Evolutionary conservation across 2,329 filamentous ascomycete species (phyloP).

Genomic region (Lachnellula hyalina): DNA sequence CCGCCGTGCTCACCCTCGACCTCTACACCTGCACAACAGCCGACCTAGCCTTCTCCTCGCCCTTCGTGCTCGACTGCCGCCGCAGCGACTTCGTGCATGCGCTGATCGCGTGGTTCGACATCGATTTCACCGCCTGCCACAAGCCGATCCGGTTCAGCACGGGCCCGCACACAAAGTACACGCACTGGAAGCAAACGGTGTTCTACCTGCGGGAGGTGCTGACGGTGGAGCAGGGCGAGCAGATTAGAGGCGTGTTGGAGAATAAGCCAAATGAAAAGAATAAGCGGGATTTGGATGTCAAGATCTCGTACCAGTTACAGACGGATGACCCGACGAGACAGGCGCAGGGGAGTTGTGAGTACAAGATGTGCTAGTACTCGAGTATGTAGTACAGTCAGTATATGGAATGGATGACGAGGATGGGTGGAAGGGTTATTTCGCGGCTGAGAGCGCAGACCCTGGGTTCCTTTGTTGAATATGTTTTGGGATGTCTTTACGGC

Average conservation of each 20-base stretch:
- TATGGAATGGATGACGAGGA: too few species aligned
- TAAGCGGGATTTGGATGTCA: constrained; percentile 89
- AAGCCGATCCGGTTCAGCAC: constrained; percentile 97
- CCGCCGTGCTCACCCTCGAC: constrained; percentile 79
- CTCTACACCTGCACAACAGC: constrained; percentile 81
- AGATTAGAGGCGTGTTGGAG: constrained; percentile 64
- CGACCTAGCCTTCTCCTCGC: constrained; percentile 78
- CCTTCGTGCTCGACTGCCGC: constrained; percentile 70
- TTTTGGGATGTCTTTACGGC: neutral
- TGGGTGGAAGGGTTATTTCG: constrained; percentile 23
- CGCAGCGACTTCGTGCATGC: constrained; percentile 95
- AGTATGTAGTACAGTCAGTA: neutral
- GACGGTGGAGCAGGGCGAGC: constrained; percentile 84
- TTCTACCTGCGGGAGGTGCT: constrained; percentile 94
- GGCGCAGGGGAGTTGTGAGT: constrained; percentile 66
- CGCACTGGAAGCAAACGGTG: constrained; percentile 99
- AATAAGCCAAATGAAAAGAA: constrained; percentile 94
- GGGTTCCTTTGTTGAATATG: constrained; percentile 7
- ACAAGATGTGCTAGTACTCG: constrained; percentile 64
- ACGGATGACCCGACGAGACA: constrained; percentile 67
- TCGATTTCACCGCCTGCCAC: constrained; percentile 97
- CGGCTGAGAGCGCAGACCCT: constrained; percentile 32
- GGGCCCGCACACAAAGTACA: constrained; percentile 97
- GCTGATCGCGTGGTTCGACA: constrained; percentile 97
- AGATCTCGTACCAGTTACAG: constrained; percentile 74